phyloP scores from a whole-genome alignment of 768 basidiomycete species.

The Amanita inopinata region DNA sequence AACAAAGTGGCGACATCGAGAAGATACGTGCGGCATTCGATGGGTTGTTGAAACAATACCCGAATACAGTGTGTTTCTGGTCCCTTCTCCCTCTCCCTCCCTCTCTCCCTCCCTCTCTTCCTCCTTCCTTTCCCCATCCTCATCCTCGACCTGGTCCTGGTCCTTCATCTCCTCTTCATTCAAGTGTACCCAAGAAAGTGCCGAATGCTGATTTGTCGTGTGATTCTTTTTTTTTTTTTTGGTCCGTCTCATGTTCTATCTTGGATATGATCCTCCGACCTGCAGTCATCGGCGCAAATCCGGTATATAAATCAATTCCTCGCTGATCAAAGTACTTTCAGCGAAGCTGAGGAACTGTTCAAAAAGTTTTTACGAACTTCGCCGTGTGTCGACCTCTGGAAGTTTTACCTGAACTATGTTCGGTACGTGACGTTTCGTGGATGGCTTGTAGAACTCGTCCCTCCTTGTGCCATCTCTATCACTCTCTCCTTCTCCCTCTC shows the following conservation, averaged over 20 bases:
- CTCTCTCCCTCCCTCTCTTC: too few relatives aligned
- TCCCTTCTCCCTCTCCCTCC: slow-evolving; percentile 9
- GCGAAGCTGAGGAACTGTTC: slow-evolving; percentile 82
- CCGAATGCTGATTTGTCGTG: slow-evolving; percentile 9
- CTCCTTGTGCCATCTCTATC: slow-evolving; percentile 10
- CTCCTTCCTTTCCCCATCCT: not conserved
- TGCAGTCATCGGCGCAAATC: slow-evolving; percentile 82
- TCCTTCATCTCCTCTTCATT: slow-evolving; percentile 2
- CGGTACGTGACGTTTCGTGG: slow-evolving; percentile 40
- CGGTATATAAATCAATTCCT: slow-evolving; percentile 75
- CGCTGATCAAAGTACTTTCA: slow-evolving; percentile 51
- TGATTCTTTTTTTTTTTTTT: slow-evolving; percentile 6
- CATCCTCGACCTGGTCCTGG: not conserved
- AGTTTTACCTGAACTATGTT: slow-evolving; percentile 89
- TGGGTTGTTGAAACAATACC: slow-evolving; percentile 73
- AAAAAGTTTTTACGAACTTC: slow-evolving; percentile 77
- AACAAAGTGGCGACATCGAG: slow-evolving; percentile 67
- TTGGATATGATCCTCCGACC: too few relatives aligned
- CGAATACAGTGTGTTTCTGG: slow-evolving; percentile 73
- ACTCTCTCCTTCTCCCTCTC: too few relatives aligned
- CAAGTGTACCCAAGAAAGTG: slow-evolving; percentile 1
- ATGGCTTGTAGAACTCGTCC: slow-evolving; percentile 12
- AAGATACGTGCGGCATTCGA: slow-evolving; percentile 79
- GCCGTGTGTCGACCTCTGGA: slow-evolving; percentile 86
- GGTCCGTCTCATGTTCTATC: too few relatives aligned